Conservation (phyloP, 257 asterid genomes). For the Solanum habrochaites region DNA sequence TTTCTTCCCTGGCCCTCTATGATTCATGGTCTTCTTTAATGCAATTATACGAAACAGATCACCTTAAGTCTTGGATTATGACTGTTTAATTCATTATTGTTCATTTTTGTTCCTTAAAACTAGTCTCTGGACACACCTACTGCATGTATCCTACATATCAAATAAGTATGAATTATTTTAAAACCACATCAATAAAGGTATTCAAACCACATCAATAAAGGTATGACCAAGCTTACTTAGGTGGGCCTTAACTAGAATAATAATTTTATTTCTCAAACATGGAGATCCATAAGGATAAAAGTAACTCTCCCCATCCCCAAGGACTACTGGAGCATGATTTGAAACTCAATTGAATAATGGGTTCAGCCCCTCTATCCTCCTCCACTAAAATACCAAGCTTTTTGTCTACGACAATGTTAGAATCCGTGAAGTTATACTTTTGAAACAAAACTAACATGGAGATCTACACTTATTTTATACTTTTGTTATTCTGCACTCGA, state of each 20-base stretch:
- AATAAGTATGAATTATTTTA: no score
- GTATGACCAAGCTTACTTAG: neutral
- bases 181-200: no score
- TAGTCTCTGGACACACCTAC: no score
- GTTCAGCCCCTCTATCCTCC: neutral
- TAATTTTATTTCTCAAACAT: neutral
- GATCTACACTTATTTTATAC: neutral
- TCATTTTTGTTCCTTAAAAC: no score
- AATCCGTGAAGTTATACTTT: neutral
- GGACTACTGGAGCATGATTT: neutral
- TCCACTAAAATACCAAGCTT: neutral
- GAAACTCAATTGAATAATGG: neutral
- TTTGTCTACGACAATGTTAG: neutral
- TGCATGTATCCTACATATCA: no score
- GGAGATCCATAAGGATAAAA: neutral
- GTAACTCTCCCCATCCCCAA: neutral
- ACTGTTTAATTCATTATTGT: no score
- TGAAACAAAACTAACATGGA: neutral
- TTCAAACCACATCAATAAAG: no score
- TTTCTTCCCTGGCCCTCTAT: no score
- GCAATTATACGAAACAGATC: no score
- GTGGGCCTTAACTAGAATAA: neutral
- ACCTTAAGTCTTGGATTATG: no score
- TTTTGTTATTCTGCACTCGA: neutral
- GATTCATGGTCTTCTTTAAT: no score